Evolutionary conservation across 1,284 basidiomycete species (phyloP).

Genomic region (Moniliella sp.): DNA sequence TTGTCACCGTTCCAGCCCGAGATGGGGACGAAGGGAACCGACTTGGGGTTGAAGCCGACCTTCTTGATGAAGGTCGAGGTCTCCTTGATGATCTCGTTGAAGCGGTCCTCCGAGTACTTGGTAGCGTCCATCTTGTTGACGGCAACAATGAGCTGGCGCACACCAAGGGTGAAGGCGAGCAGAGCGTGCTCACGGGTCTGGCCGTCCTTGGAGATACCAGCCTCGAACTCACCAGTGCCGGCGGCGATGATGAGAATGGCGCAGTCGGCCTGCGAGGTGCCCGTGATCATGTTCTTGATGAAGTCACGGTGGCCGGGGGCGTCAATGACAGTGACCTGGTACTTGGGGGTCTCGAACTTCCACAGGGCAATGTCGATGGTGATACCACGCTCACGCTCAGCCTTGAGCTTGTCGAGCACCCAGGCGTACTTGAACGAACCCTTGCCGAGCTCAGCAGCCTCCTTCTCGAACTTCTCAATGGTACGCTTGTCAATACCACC

Average conservation of each 20-base stretch:
- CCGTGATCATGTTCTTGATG: conserved; percentile 65
- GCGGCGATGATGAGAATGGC: conserved; percentile 97
- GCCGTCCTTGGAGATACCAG: conserved; percentile 99
- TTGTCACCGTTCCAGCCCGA: conserved; percentile 99
- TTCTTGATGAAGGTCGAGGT: conserved; percentile 99
- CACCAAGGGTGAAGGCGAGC: conserved; percentile 98
- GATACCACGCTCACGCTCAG: conserved; percentile 96
- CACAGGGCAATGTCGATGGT: conserved; percentile 83
- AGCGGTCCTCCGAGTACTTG: conserved; percentile 97
- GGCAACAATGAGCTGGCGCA: conserved; percentile 97
- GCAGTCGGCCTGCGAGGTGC: conserved; percentile 98
- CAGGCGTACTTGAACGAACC: conserved; percentile 92
- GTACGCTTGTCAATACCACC: conserved; percentile 99
- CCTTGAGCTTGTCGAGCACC: conserved; percentile 99
- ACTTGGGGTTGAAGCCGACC: conserved; percentile 99
- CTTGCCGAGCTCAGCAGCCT: conserved; percentile 98
- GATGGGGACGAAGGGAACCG: conserved; percentile 95
- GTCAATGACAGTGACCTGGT: conserved; percentile 58
- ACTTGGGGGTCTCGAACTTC: conserved; percentile 36
- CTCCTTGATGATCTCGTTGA: conserved; percentile 99
- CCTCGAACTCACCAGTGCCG: conserved; percentile 99
- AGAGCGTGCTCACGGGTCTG: conserved; percentile 99
- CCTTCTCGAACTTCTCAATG: conserved; percentile 99
- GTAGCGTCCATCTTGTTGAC: conserved; percentile 99
- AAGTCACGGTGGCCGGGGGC: conserved; percentile 99